Conservation (phyloP, 1,139 yeast genomes). For the Sugiyamaella neomexicana region DNA sequence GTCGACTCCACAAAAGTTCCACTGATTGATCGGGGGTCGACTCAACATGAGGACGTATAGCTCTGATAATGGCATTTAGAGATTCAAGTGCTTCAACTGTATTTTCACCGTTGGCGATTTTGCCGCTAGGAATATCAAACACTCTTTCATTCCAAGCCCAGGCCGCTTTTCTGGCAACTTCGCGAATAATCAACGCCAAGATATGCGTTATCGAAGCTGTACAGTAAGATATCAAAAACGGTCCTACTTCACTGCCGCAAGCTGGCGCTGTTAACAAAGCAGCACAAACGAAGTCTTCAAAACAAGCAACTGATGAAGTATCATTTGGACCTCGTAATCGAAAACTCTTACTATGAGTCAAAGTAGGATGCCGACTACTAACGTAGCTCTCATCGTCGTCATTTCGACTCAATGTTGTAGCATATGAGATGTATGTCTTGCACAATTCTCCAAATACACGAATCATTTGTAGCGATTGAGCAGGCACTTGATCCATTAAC, state of each 20-base stretch:
- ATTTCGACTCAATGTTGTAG: not conserved
- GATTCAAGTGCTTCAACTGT: slow-evolving; percentile 20
- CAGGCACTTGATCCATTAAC: slow-evolving; percentile 58
- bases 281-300: slow-evolving; percentile 16
- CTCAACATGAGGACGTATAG: slow-evolving; percentile 24
- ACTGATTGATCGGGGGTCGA: slow-evolving; percentile 12
- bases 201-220: slow-evolving; percentile 6
- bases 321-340: slow-evolving; percentile 3
- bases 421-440: slow-evolving; percentile 17
- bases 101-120: slow-evolving; percentile 16
- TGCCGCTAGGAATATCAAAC: slow-evolving; percentile 9
- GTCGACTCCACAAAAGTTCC: slow-evolving; percentile 26
- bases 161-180: slow-evolving; percentile 4
- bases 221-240: slow-evolving; percentile 11
- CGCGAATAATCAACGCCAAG: not conserved
- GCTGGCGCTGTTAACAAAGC: slow-evolving; percentile 17
- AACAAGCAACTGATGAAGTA: slow-evolving; percentile 10
- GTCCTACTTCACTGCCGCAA: slow-evolving; percentile 7
- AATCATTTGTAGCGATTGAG: slow-evolving; percentile 58
- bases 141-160: slow-evolving; percentile 12
- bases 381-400: slow-evolving; percentile 3
- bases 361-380: not conserved
- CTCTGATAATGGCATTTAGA: slow-evolving; percentile 23
- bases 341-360: not conserved
- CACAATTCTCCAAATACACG: slow-evolving; percentile 48